Conservation (phyloP, 257 asterid genomes). For the Capsicum pubescens region DNA sequence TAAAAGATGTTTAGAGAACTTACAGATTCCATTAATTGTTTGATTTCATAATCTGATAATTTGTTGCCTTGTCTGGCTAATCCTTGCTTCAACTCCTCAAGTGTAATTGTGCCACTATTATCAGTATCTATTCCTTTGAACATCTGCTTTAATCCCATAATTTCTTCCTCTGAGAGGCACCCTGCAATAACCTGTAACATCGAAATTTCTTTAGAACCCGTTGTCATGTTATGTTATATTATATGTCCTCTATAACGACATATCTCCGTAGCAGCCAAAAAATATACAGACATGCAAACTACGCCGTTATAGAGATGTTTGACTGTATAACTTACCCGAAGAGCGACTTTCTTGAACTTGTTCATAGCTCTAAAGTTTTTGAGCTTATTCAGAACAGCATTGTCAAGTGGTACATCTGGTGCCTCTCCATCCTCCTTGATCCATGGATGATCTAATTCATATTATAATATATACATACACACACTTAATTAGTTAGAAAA, state of each 20-base stretch:
- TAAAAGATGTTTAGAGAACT: conserved; percentile 28
- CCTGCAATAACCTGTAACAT: conserved; percentile 59
- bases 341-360: conserved; percentile 71
- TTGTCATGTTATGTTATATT: background rate
- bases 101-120: conserved; percentile 70
- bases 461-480: background rate
- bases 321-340: conserved; percentile 45
- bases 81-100: conserved; percentile 69
- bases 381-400: conserved; percentile 59
- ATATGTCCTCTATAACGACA: background rate
- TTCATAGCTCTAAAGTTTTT: conserved; percentile 68
- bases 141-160: conserved; percentile 68
- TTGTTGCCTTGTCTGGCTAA: conserved; percentile 65
- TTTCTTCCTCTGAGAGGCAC: conserved; percentile 71
- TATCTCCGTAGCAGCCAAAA: background rate
- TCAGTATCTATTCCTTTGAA: conserved; percentile 72
- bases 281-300: background rate
- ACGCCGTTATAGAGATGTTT: background rate
- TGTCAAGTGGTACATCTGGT: conserved; percentile 67
- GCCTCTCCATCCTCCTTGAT: conserved; percentile 81
- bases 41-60: conserved; percentile 62
- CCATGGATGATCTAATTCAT: conserved; percentile 65
- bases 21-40: conserved; percentile 73
- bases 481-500: background rate
- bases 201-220: too few species aligned